Percentiles rank a stretch among this genome's conserved stretches.
Evolutionary conservation across 805 yeast species (phyloP).

Genomic region (Candida pseudofarinosa): DNA sequence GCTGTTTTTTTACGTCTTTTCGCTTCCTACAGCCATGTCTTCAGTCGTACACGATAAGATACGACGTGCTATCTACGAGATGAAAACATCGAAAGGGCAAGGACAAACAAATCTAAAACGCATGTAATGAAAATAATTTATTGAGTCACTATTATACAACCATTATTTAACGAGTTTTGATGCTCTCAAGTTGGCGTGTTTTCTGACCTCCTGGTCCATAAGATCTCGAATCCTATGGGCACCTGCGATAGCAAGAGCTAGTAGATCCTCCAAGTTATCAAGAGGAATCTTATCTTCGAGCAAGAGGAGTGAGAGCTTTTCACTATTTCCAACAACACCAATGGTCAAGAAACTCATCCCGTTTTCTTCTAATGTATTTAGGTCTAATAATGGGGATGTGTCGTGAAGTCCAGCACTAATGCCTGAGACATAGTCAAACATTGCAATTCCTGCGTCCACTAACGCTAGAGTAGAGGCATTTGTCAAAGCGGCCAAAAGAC

Average conservation of each 20-base stretch:
- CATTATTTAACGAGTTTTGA: slow-evolving; percentile 7
- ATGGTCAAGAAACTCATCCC: slow-evolving; percentile 80
- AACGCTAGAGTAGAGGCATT: slow-evolving; percentile 87
- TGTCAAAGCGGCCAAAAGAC: slow-evolving; percentile 69
- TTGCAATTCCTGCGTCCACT: slow-evolving; percentile 91
- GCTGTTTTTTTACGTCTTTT: too few relatives aligned
- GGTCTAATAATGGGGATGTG: slow-evolving; percentile 71
- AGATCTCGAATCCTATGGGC: slow-evolving; percentile 74
- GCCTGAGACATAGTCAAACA: slow-evolving; percentile 86
- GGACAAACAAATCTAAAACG: too few relatives aligned
- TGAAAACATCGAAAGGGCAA: too few relatives aligned
- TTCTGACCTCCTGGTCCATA: slow-evolving; percentile 82
- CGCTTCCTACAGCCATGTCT: too few relatives aligned
- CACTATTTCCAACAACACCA: slow-evolving; percentile 80
- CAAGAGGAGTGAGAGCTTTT: slow-evolving; percentile 69
- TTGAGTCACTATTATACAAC: neutral
- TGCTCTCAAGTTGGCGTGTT: slow-evolving; percentile 53
- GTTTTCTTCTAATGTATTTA: slow-evolving; percentile 75
- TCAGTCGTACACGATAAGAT: too few relatives aligned
- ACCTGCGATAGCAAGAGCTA: slow-evolving; percentile 85
- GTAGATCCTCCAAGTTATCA: slow-evolving; percentile 69
- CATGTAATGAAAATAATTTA: neutral
- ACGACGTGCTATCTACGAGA: too few relatives aligned
- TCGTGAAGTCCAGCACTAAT: slow-evolving; percentile 78
- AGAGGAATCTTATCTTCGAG: slow-evolving; percentile 83